phyloP scores from a whole-genome alignment of 2,329 filamentous ascomycete species.

The Claviceps capensis region DNA sequence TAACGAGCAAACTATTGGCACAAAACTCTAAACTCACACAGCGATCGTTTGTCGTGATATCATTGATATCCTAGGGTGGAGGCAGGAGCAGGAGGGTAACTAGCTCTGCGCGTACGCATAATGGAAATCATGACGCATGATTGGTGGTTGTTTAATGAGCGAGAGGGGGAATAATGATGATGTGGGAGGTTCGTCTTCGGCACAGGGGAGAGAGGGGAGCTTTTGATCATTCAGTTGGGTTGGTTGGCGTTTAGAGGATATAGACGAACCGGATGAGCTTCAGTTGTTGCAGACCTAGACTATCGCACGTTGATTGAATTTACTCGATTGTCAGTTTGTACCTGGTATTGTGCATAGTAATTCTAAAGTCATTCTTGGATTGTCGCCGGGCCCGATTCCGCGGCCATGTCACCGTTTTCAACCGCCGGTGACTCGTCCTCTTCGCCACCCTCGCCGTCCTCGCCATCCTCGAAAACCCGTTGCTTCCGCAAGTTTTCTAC shows the following conservation, averaged over 20 bases:
- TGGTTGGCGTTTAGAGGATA: conserved; percentile 24
- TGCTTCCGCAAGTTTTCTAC: conserved; percentile 35
- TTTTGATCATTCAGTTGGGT: conserved; percentile 19
- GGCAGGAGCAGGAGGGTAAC: neutral
- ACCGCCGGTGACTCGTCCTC: conserved; percentile 4
- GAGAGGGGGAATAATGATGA: neutral
- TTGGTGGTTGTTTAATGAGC: conserved; percentile 1
- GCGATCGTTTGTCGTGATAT: conserved; percentile 7
- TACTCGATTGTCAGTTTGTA: neutral
- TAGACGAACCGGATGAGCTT: conserved; percentile 26
- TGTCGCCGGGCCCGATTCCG: neutral
- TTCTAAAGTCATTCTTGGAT: neutral
- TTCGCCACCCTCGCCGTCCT: conserved; percentile 4
- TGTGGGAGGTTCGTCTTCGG: conserved; percentile 4
- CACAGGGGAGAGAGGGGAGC: conserved; percentile 6
- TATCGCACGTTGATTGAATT: conserved; percentile 7
- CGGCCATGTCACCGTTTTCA: neutral
- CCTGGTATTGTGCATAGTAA: neutral
- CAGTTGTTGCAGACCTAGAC: conserved; percentile 12
- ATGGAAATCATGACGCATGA: conserved; percentile 6
- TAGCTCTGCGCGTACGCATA: neutral
- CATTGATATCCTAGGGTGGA: conserved; percentile 9
- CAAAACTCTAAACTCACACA: conserved; percentile 5
- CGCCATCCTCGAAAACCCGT: conserved; percentile 7
- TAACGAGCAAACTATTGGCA: conserved; percentile 4